Percentiles rank a stretch among this genome's conserved stretches.
phyloP scores from a whole-genome alignment of 306 rosid species.

The Pachyrhizus erosus region DNA sequence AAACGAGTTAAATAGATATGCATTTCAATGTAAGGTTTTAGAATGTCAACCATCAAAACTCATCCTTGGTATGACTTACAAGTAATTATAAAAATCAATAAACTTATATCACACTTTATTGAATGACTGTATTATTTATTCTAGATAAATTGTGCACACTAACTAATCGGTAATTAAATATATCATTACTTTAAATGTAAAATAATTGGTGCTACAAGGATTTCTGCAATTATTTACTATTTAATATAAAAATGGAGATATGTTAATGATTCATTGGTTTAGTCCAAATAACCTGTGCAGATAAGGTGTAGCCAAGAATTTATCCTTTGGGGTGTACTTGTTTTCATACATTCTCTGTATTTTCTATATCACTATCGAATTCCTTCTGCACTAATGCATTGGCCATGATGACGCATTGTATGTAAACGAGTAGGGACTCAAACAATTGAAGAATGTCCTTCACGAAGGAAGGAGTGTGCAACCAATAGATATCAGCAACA shows the following conservation, averaged over 20 bases:
- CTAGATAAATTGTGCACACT: not conserved
- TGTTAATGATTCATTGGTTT: not conserved
- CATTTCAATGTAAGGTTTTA: not conserved
- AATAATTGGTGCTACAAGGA: not conserved
- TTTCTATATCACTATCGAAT: not conserved
- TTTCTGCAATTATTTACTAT: not conserved
- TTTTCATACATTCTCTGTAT: not conserved
- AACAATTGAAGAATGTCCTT: constrained; percentile 63
- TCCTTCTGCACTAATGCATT: not conserved
- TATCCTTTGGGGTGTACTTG: not conserved
- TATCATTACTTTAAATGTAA: not conserved
- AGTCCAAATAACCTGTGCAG: not conserved
- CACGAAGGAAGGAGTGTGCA: constrained; percentile 51
- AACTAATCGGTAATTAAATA: not conserved
- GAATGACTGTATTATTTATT: not conserved
- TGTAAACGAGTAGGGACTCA: constrained; percentile 55
- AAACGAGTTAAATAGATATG: not conserved
- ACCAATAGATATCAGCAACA: constrained; percentile 46
- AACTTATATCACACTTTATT: too few relatives aligned
- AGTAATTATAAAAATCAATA: too few relatives aligned
- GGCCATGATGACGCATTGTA: not conserved
- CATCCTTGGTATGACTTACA: not conserved
- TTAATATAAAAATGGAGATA: not conserved
- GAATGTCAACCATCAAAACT: not conserved
- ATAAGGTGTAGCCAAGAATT: not conserved